Evolutionary conservation across 2,329 filamentous ascomycete genomes (phyloP), one percentile per base, ranked within the genome.

Genomic region (Cladosporium sp.): DNA sequence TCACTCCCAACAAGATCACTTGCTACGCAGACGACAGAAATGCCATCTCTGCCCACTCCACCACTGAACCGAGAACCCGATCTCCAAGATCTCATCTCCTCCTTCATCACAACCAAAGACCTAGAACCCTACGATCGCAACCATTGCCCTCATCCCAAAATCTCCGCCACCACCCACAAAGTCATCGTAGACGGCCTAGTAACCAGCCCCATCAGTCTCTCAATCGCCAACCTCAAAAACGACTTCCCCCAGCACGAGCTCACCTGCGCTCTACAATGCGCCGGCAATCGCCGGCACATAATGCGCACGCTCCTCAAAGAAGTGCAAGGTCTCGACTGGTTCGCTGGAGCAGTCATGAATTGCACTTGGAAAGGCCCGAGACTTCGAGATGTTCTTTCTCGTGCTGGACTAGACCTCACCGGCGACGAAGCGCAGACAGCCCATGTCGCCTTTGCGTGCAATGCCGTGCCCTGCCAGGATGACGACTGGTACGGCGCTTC

Each of bases 221-320:
- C 73, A 2, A 61, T 79, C 12, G 47, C 66, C 7, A 70, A 79
- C 38, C 67, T 83, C 5, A 56, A 67, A 43, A 65, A 68, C 4
- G 61, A 72, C 4, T 76, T 79, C 42, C 66, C 70, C 1, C 79
- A 82, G 55, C 73, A 80, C 57, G 71, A 68, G 51, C 74, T 83
- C 11, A 68, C 75, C n/a, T 79, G 77, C 53, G 76, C 77, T 1
- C 67, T 83, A 1, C 78, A 81, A 66, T 83, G 80, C 55, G 79
- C 79, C 3, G 79, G 79, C 16, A 83, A 82, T 56, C 68, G 80
- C 7, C 72, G 79, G 9, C 78, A 82, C 59, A 79, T 77, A 2
- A 82, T 82, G 78, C 75, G 78, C 20, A 82, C 77, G 1, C 68
- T 74, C 54, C 64, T 81, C 20, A 79, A 79, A 57, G 79, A 82